Evolutionary conservation across 345 rosid species (phyloP).

Genomic region (Eucalyptus paniculata): DNA sequence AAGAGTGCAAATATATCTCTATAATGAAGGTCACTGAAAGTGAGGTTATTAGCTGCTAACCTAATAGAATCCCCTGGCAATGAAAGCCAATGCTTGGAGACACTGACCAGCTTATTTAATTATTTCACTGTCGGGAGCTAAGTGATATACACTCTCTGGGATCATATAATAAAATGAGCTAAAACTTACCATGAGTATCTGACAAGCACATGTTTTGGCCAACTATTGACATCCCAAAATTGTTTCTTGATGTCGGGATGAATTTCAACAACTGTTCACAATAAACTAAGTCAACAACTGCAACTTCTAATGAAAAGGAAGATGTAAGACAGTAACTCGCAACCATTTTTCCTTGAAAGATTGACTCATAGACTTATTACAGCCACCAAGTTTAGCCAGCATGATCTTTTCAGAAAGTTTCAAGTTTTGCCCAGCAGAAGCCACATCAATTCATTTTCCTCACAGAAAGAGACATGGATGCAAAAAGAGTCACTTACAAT

Average conservation of each 20-base stretch:
- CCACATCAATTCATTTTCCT: neutral
- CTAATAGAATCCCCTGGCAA: neutral
- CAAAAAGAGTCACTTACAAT: constrained; percentile 36
- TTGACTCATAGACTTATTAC: neutral
- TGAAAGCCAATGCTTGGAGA: neutral
- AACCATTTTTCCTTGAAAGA: neutral
- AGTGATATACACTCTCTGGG: neutral
- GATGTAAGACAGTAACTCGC: neutral
- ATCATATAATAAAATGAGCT: neutral
- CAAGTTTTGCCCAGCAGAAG: neutral
- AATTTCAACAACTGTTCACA: constrained; percentile 49
- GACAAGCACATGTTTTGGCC: constrained; percentile 94
- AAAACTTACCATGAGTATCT: constrained; percentile 77
- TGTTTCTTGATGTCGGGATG: constrained; percentile 61
- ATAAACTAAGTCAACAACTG: neutral
- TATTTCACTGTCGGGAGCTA: neutral
- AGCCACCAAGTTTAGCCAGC: neutral
- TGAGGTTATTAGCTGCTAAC: neutral
- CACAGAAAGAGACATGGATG: neutral
- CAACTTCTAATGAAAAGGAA: neutral
- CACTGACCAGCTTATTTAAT: neutral
- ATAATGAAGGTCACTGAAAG: neutral
- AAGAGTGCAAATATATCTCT: neutral
- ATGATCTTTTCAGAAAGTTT: neutral
- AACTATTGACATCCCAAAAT: constrained; percentile 79